Conservation (phyloP, 164 flowering plant species). For the Berberis vulgaris region DNA sequence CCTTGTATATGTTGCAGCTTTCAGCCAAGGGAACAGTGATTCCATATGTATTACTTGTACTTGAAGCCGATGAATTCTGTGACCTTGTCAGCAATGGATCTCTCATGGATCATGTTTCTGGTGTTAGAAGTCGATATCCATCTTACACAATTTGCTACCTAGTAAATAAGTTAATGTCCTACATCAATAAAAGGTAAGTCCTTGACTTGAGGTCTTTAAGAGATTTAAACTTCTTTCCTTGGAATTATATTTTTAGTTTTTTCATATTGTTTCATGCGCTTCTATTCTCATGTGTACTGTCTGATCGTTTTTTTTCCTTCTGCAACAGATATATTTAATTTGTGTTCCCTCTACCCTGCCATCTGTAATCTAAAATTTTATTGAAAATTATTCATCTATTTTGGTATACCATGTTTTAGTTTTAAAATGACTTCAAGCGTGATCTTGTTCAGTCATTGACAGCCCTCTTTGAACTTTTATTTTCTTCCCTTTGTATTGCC, state of each 20-base stretch:
- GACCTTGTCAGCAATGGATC: conserved; percentile 39
- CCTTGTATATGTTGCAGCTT: conserved; percentile 31
- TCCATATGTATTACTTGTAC: conserved; percentile 58
- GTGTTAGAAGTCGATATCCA: conserved; percentile 53
- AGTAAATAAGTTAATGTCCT: conserved; percentile 68
- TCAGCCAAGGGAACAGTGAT: conserved; percentile 36
- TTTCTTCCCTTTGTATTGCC: too few relatives aligned
- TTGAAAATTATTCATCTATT: too few relatives aligned
- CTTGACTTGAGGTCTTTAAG: background rate
- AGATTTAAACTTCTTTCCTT: background rate
- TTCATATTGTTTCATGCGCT: conserved; percentile 2
- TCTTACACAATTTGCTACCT: conserved; percentile 69
- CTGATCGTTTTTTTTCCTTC: background rate
- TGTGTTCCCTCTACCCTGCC: background rate
- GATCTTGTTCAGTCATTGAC: too few relatives aligned
- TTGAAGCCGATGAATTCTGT: conserved; percentile 83
- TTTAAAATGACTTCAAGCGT: too few relatives aligned
- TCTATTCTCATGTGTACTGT: background rate
- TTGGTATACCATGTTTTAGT: too few relatives aligned
- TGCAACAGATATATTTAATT: background rate
- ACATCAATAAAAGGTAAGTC: conserved; percentile 66
- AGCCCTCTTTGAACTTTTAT: too few relatives aligned
- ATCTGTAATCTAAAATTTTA: too few relatives aligned
- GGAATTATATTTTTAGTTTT: background rate
- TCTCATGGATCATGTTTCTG: conserved; percentile 44